Base-by-base conservation (phyloP, 345 rosid species). In the Brassica incana region DNA sequence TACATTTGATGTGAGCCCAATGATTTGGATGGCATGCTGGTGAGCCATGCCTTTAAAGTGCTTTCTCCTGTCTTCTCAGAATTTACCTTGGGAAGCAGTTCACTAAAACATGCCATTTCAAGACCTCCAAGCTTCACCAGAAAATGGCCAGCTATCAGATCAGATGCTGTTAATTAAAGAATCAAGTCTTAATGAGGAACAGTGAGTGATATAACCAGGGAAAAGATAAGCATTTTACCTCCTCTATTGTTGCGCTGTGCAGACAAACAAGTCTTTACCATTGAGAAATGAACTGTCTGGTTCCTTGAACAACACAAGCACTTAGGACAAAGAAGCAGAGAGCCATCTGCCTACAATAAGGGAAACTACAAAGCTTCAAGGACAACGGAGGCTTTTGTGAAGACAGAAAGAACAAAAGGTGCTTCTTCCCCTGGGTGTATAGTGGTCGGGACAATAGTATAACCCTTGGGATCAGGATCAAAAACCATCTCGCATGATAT, bases 361-460 rank as follows among this genome's bases (percentile, higher is more conserved):
- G 40, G 33, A 30, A 69, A 40, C 84, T 86, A 96, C 69, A 96
- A 87, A 61, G 94, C 84, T 86, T 96, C 99, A 82, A 96, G 86
- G 77, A 88, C 81, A 71, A 89, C 65, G 5, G 96, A 89, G 45
- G 98, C 94, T 85, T 93, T 96, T 70, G 97, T 88, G 87, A 96
- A 96, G 78, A 96, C 97, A n/a, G 98, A 96, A 74, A 96, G 91
- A 63, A 96, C 97, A 85, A 96, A 96, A 1, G 99, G 98, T 14
- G 99, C 98, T 86, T 96, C 99, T 88, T 96, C 98, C 74, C 97
- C 98, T 3, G 99, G 97, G 80, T 90, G 99, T 85, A 96, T 92
- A 36, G 99, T 96, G 38, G 98, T 96, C 15, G 99, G 99, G 77
- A 96, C 98, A 40, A 96, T 93, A 20, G 99, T 96, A 89, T 96